A percentile compares a stretch with the other conserved stretches of the same genome.
Evolutionary conservation across 768 basidiomycete genomes (phyloP).

Genomic region (Boletus rubescentipes): DNA sequence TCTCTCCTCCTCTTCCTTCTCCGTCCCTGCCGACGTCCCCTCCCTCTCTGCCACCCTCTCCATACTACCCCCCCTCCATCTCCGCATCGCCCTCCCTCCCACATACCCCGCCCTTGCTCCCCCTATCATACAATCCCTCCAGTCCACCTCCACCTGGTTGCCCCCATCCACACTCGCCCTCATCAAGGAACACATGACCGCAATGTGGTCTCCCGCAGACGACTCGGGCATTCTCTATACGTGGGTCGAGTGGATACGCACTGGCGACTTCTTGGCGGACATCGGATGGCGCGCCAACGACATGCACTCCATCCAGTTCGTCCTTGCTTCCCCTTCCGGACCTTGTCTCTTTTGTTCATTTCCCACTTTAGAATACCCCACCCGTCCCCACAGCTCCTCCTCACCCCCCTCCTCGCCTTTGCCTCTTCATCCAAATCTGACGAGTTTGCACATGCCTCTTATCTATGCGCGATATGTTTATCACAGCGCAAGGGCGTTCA

Average conservation of each 20-base stretch:
- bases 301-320: constrained; percentile 32
- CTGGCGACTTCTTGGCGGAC: constrained; percentile 58
- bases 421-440: constrained; percentile 46
- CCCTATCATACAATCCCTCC: constrained; percentile 55
- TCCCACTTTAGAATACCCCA: constrained; percentile 42
- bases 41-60: constrained; percentile 35
- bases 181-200: constrained; percentile 42
- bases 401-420: constrained; percentile 46
- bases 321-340: constrained; percentile 23
- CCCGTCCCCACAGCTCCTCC: constrained; percentile 53
- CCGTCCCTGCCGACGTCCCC: background rate
- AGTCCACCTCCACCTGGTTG: constrained; percentile 61
- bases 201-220: constrained; percentile 54
- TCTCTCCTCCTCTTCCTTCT: background rate
- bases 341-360: constrained; percentile 28
- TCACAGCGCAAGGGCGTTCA: constrained; percentile 69
- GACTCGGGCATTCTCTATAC: constrained; percentile 57
- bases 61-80: constrained; percentile 60
- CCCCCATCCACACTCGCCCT: constrained; percentile 30
- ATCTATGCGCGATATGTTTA: constrained; percentile 77
- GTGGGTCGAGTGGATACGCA: constrained; percentile 73
- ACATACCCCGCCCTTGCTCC: constrained; percentile 54
- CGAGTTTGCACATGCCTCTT: constrained; percentile 62
- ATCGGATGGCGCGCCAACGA: constrained; percentile 39
- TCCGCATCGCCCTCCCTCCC: constrained; percentile 53